Percentiles rank a stretch among this genome's conserved stretches.
These are phyloP conservation scores for Chlorella sp. DNA, from an alignment of 139 green algal species.

Conservation along the genomic window DNA sequence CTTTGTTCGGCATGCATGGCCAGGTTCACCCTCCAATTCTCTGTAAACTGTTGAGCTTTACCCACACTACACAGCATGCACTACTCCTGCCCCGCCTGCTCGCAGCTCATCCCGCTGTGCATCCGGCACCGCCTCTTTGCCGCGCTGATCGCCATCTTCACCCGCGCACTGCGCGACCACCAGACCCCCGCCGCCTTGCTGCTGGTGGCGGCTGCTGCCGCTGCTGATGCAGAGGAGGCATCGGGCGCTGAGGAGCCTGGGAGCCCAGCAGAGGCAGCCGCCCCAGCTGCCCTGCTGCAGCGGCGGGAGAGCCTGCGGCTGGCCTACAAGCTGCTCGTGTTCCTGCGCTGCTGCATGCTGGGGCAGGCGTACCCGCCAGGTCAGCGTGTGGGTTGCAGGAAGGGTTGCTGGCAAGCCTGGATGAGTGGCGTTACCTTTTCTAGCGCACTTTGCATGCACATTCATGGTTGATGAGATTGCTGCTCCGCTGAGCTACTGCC, in stretches of 20 bases:
- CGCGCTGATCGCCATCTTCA: slow-evolving; percentile 85
- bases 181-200: slow-evolving; percentile 80
- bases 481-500: too few relatives aligned
- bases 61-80: too few relatives aligned
- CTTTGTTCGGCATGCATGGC: too few relatives aligned
- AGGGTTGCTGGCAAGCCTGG: too few relatives aligned
- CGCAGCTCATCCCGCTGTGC: slow-evolving; percentile 71
- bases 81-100: too few relatives aligned
- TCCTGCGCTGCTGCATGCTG: slow-evolving; percentile 63
- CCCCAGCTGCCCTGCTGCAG: slow-evolving; percentile 1
- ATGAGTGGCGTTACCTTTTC: too few relatives aligned
- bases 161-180: slow-evolving; percentile 78
- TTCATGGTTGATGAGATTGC: too few relatives aligned
- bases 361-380: slow-evolving; percentile 60
- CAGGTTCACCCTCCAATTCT: too few relatives aligned
- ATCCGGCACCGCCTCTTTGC: slow-evolving; percentile 72
- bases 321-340: slow-evolving; percentile 79
- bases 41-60: too few relatives aligned
- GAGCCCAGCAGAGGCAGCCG: neutral
- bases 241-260: neutral
- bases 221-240: neutral
- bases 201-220: slow-evolving; percentile 63
- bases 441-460: too few relatives aligned
- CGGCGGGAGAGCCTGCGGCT: slow-evolving; percentile 16
- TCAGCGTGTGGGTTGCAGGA: neutral